Base-by-base conservation (phyloP, 805 yeast genomes). In the Kazachstania taianensis region DNA sequence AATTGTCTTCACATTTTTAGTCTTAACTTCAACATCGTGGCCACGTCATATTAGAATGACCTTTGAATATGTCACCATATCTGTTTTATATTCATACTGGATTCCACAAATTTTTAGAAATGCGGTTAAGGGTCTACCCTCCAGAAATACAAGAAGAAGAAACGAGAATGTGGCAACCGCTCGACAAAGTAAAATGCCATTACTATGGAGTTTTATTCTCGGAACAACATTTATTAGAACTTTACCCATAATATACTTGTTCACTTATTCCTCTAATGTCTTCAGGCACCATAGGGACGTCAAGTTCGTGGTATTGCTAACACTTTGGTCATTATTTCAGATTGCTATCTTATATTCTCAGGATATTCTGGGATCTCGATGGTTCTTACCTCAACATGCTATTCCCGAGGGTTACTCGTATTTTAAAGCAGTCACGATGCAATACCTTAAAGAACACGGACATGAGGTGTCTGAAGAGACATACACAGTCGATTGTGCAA, bases 61-160 rank as follows among this genome's bases (percentile, higher is more conserved):
- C 1, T 72, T 78, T 48, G 95, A 85, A 51, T 74, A 70, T 38
- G 35, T 69, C 4, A 59, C 71, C 2, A 53, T 79, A 7, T 41
- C 75, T 2, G 33, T 67, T 1, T 46, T 79, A 20, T 81, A 76
- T 53, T 81, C 94, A 1, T 78, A 72, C 46, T 86, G 96, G 96
- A 45, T 82, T 12, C 96, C 96, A 2, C 97, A 87, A 56, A 78
- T 83, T 29, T 77, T 76, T 46, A 67, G 96, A 53, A 84, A 85
- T 52, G 37, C 55, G 6, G 40, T 55, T 3, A 57, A 57, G 32
- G 61, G 60, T 12, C 41, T 49, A 5, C 52, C 57, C 7, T 33
- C 49, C 16, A 46, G 56, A 41, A 44, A 53, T 32, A 37, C 34
- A 7, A 39, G 50, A 31, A 30, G 38, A 28, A 36, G 44, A 30